These are phyloP conservation scores for Ceratobasidium sp. DNA, from an alignment of 1,284 basidiomycete species.

Conservation along the genomic window DNA sequence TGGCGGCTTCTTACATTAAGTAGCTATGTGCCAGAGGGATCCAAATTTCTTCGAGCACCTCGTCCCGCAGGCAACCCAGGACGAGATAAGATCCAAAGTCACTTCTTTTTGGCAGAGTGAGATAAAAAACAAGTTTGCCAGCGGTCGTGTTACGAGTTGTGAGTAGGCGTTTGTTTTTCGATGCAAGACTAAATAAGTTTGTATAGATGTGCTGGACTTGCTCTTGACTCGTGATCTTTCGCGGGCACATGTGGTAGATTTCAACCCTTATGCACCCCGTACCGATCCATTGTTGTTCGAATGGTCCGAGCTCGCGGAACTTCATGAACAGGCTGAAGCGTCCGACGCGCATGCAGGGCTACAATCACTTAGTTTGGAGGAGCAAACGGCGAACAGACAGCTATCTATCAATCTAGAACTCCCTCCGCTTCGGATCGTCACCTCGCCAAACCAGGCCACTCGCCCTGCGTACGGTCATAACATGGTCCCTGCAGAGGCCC, in stretches of 20 bases:
- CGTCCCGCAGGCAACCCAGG: constrained; percentile 67
- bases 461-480: constrained; percentile 78
- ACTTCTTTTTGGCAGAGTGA: constrained; percentile 73
- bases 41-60: constrained; percentile 90
- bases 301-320: constrained; percentile 76
- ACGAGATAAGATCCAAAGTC: constrained; percentile 66
- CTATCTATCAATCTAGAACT: constrained; percentile 45
- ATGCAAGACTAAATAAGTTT: constrained; percentile 22
- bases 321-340: constrained; percentile 51
- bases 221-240: constrained; percentile 83
- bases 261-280: constrained; percentile 86
- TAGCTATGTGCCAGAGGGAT: constrained; percentile 92
- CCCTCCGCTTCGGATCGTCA: constrained; percentile 75
- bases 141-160: constrained; percentile 69
- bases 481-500: constrained; percentile 91
- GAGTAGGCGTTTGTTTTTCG: constrained; percentile 50
- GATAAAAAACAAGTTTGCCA: constrained; percentile 68
- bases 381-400: constrained; percentile 1
- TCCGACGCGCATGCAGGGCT: constrained; percentile 35
- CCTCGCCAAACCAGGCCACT: constrained; percentile 73
- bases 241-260: constrained; percentile 84
- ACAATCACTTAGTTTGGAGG: constrained; percentile 12
- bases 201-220: constrained; percentile 84
- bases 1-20: background rate
- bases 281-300: constrained; percentile 90